Base-by-base conservation (phyloP, 768 basidiomycete species). In the Agrocybe praecox region DNA sequence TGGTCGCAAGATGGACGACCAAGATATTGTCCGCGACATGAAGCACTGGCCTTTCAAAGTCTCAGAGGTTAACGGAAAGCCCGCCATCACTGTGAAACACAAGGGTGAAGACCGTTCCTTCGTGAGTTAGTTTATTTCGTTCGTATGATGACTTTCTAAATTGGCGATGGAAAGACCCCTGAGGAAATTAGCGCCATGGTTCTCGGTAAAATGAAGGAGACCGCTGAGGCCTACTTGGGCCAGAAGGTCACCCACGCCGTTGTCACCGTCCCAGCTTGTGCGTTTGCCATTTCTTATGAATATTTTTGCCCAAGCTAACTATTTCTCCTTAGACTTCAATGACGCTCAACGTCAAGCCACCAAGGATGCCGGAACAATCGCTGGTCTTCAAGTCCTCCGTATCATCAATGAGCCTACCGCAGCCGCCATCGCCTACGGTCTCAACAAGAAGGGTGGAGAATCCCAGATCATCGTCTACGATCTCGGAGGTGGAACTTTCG, bases 331-430 rank as follows among this genome's bases (percentile, higher is more conserved):
- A 89, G 87, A 96, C 84, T 97, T 96, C 87, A 98, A 98, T 73
- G 96, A 98, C 79, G 95, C 96, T 67, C 96, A 98, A 76, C 93
- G 96, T 71, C 96, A 98, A 74, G 96, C 96, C 15, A 98, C 96
- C 76, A 98, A 98, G 79, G 96, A 98, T 68, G 94, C 96, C 57
- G 94, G 95, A 67, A 88, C 89, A 40, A 97, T 98, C 67, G 91
- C 96, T 42, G 96, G 95, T 71, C 89, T 98, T 53, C 85, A 90
- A 65, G 92, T 97, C 57, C 91, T 98, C 71, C 93, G 94, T 76
- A 96, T 98, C 72, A 94, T 98, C 79, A 97, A 98, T 78, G 94
- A 98, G 74, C 94, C 96, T 42, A 97, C 96, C 49, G 94, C 96
- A 46, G 94, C 96, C 65, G 96, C 94, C 56, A 96, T 97, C 78